These are phyloP conservation scores for Bipolaris oryzae DNA, from an alignment of 2,329 filamentous ascomycete genomes.

Conservation along the genomic window DNA sequence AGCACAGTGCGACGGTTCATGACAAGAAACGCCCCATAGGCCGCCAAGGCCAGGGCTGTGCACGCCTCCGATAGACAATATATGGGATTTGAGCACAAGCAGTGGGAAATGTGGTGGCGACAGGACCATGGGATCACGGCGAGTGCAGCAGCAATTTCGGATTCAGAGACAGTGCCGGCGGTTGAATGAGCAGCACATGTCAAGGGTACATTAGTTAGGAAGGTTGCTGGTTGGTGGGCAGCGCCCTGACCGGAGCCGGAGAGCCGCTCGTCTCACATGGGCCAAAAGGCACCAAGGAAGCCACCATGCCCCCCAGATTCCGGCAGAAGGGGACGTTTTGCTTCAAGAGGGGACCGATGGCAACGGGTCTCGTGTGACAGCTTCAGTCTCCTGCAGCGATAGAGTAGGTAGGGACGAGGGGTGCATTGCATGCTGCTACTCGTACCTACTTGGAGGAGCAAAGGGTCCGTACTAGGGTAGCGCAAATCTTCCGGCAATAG, in stretches of 20 bases:
- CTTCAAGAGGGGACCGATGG: conserved; percentile 14
- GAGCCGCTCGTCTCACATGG: conserved; percentile 4
- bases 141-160: conserved; percentile 17
- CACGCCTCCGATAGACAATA: conserved; percentile 18
- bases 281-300: not conserved
- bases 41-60: conserved; percentile 21
- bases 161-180: conserved; percentile 1
- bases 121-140: conserved; percentile 9
- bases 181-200: not conserved
- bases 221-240: conserved; percentile 8
- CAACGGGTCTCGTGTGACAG: conserved; percentile 27
- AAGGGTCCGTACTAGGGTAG: conserved; percentile 39
- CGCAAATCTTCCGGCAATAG: conserved; percentile 42
- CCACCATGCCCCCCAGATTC: conserved; percentile 10
- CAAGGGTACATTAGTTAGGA: not conserved
- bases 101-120: conserved; percentile 8
- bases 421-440: conserved; percentile 23
- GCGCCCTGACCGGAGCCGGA: conserved; percentile 8
- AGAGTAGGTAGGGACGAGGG: conserved; percentile 17
- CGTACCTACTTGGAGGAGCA: conserved; percentile 32
- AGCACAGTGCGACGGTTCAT: conserved; percentile 17
- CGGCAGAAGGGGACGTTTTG: conserved; percentile 22
- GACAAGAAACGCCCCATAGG: conserved; percentile 24
- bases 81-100: conserved; percentile 7
- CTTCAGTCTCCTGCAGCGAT: conserved; percentile 24